Base-by-base conservation (phyloP, 192 early-diverging fungal species). In the Entophlyctis luteolus region DNA sequence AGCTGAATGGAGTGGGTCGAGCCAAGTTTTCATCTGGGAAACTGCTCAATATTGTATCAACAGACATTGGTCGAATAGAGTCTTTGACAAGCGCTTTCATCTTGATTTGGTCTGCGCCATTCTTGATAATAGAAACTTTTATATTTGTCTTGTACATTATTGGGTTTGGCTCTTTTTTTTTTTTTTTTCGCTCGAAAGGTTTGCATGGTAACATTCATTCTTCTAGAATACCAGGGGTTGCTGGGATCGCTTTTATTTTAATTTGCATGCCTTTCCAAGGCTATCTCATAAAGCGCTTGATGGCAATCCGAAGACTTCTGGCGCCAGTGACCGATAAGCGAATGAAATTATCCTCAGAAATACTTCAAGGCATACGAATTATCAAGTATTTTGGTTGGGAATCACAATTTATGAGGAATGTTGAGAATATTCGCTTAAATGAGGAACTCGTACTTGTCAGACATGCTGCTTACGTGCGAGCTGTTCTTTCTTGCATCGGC, bases 351-450 rank as follows among this genome's bases (percentile, higher is more conserved):
- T 89, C 82, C 0, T 80, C 87, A 38, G 89, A 91, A 53, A 76
- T 87, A 29, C 62, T 92, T 29, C 68, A 76, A 32, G 88, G 88
- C 18, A 92, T 91, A 72, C 84, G 87, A 28, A 83, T 90, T 49
- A 86, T 91, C 77, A 91, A 91, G 67, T 87, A 86, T 59, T 89
- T 88, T 63, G 81, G 82, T 0, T 90, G 87, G 88, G 88, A 90
- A 63, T 16, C 63, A 3, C 59, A 72, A 8, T 80, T 98, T 70
- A 65, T 83, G 31, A 74, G 81, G 29, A 81, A 84, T 35, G 79
- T 96, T 10, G 74, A 79, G 1, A 78, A 70, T 59, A 32, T 82
- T 66, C 72, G 84, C 22, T 48, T 69, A n/a, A 57, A 54, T 25
- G 83, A 84, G 33, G 62, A 63, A 49, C 45, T 63, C 28, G 33